These are phyloP conservation scores for Boechera stricta DNA, from an alignment of 345 rosid genomes.

Conservation along the genomic window DNA sequence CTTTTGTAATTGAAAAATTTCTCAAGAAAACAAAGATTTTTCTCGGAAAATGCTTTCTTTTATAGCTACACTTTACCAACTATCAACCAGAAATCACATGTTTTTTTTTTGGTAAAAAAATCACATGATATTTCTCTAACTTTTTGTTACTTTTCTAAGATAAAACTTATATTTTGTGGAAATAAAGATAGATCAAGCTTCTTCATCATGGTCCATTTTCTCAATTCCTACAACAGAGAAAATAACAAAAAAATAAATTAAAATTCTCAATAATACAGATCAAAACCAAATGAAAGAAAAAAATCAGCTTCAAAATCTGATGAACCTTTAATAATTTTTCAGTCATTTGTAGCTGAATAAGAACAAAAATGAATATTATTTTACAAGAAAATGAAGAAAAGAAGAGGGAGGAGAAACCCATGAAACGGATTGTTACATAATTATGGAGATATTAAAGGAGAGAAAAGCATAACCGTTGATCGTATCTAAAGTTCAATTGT, in stretches of 20 bases:
- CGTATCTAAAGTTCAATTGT: slow-evolving; percentile 14
- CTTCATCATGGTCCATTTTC: slow-evolving; percentile 40
- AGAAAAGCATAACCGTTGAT: slow-evolving; percentile 39
- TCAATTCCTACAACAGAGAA: slow-evolving; percentile 27
- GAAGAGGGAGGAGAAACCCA: slow-evolving; percentile 10
- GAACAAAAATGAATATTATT: neutral
- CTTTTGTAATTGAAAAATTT: slow-evolving; percentile 10
- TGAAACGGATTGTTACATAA: slow-evolving; percentile 40
- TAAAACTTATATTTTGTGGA: neutral
- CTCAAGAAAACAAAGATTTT: neutral
- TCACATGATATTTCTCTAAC: slow-evolving; percentile 38
- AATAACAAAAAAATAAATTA: neutral
- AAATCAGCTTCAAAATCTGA: slow-evolving; percentile 12
- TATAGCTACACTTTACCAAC: slow-evolving; percentile 29
- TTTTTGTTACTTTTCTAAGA: slow-evolving; percentile 19
- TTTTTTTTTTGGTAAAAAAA: neutral
- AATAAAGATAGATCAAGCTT: slow-evolving; percentile 23
- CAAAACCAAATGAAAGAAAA: slow-evolving; percentile 6
- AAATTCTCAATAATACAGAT: neutral
- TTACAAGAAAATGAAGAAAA: neutral
- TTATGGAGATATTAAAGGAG: slow-evolving; percentile 45
- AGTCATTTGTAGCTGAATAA: slow-evolving; percentile 24
- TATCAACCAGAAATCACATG: slow-evolving; percentile 45
- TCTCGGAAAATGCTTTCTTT: slow-evolving; percentile 18
- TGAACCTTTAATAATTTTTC: neutral